These are phyloP conservation scores for Mycena chlorophos DNA, from an alignment of 768 basidiomycete genomes.

Conservation along the genomic window DNA sequence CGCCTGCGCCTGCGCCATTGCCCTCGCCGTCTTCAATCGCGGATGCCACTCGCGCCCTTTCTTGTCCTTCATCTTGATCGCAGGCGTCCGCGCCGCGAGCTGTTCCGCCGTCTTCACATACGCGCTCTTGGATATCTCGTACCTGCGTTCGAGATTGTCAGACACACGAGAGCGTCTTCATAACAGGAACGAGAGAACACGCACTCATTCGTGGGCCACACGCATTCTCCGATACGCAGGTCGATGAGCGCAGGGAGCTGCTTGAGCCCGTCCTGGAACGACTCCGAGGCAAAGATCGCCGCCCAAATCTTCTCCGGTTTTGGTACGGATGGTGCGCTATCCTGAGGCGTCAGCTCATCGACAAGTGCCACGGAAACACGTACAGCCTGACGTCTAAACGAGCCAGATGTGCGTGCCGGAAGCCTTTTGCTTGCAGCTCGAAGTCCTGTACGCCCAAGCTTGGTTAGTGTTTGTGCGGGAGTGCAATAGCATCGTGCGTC, in stretches of 20 bases:
- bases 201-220: neutral
- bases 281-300: too few relatives aligned
- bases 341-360: too few relatives aligned
- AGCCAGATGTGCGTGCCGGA: too few relatives aligned
- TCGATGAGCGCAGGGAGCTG: too few relatives aligned
- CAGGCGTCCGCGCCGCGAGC: neutral
- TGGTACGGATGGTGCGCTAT: too few relatives aligned
- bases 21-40: neutral
- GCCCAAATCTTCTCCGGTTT: too few relatives aligned
- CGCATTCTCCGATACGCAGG: too few relatives aligned
- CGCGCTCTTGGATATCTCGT: constrained; percentile 4
- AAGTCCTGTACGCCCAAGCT: neutral
- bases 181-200: neutral
- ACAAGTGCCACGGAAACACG: too few relatives aligned
- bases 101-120: constrained; percentile 9
- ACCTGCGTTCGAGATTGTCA: neutral
- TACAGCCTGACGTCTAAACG: too few relatives aligned
- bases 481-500: neutral
- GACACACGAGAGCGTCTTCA: neutral
- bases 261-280: too few relatives aligned
- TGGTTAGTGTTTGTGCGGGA: neutral
- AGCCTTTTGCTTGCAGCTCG: too few relatives aligned
- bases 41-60: constrained; percentile 4
- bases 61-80: constrained; percentile 7
- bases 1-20: neutral